Conservation (phyloP, 306 rosid species). For the Carpinus viminea region DNA sequence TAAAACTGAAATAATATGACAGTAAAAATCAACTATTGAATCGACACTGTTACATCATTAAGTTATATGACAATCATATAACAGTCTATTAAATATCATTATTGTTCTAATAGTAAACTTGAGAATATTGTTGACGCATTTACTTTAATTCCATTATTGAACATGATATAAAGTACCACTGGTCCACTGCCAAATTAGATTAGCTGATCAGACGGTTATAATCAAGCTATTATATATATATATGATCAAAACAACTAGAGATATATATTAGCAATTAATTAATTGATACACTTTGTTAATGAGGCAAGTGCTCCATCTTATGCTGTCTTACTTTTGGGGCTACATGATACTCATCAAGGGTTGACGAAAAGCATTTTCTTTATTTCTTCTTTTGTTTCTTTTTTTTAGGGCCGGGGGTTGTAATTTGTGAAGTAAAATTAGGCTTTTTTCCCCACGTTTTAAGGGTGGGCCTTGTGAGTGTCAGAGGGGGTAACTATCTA, state of each 20-base stretch:
- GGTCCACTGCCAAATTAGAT: not conserved
- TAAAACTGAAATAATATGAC: no score
- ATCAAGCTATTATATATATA: not conserved
- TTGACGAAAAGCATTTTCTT: not conserved
- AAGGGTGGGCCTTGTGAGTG: not conserved
- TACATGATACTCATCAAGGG: not conserved
- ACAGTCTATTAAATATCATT: no score
- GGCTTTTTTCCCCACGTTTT: conserved; percentile 18
- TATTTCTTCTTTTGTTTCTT: not conserved
- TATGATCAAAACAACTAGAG: not conserved
- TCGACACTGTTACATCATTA: no score
- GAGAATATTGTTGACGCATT: no score
- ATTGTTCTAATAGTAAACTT: no score
- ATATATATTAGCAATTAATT: not conserved
- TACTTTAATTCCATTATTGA: no score
- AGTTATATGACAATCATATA: no score
- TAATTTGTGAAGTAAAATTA: not conserved
- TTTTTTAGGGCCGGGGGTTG: not conserved
- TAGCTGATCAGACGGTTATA: not conserved
- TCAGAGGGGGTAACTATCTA: not conserved
- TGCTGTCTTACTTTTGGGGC: conserved; percentile 4
- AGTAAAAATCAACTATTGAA: no score
- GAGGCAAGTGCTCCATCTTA: not conserved
- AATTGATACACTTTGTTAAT: not conserved
- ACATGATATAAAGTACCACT: no score